Percentiles rank a stretch among this genome's conserved stretches.
phyloP scores from a whole-genome alignment of 768 basidiomycete species.

The Trametes elegans region DNA sequence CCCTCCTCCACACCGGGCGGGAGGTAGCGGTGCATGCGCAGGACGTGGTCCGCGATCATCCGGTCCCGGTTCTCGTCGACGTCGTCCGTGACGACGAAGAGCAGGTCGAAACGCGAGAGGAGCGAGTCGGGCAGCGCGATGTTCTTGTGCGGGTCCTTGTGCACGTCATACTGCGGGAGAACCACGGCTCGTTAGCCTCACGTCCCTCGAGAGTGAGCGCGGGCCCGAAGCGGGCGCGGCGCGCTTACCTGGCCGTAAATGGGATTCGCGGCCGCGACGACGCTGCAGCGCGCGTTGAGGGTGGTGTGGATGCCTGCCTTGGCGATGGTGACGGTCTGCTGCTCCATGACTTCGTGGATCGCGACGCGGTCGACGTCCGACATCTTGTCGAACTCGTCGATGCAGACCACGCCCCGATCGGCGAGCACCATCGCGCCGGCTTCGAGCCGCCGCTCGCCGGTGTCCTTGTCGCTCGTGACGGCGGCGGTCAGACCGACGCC shows the following conservation, averaged over 20 bases:
- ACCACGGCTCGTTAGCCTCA: too few relatives aligned
- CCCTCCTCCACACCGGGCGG: slow-evolving; percentile 97
- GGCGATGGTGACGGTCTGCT: slow-evolving; percentile 98
- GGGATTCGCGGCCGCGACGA: slow-evolving; percentile 97
- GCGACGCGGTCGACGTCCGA: slow-evolving; percentile 98
- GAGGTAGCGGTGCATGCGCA: slow-evolving; percentile 95
- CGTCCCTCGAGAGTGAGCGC: neutral
- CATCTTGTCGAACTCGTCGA: slow-evolving; percentile 99
- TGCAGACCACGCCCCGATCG: slow-evolving; percentile 97
- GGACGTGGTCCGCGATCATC: slow-evolving; percentile 94
- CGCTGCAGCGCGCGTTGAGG: slow-evolving; percentile 95
- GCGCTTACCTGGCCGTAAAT: slow-evolving; percentile 88
- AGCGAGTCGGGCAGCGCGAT: slow-evolving; percentile 98
- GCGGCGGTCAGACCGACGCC: slow-evolving; percentile 99
- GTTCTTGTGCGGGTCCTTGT: slow-evolving; percentile 99
- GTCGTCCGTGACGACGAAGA: slow-evolving; percentile 98
- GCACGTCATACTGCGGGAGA: slow-evolving; percentile 83
- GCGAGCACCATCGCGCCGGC: slow-evolving; percentile 99
- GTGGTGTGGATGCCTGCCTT: slow-evolving; percentile 99
- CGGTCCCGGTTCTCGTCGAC: slow-evolving; percentile 94
- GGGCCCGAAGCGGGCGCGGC: neutral
- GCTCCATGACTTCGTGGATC: slow-evolving; percentile 99
- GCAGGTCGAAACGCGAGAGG: slow-evolving; percentile 95
- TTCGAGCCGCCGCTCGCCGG: slow-evolving; percentile 93
- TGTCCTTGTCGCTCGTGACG: slow-evolving; percentile 97